A percentile compares a stretch with the other conserved stretches of the same genome.
phyloP scores from a whole-genome alignment of 2,329 filamentous ascomycete species.

The Alternaria panax region DNA sequence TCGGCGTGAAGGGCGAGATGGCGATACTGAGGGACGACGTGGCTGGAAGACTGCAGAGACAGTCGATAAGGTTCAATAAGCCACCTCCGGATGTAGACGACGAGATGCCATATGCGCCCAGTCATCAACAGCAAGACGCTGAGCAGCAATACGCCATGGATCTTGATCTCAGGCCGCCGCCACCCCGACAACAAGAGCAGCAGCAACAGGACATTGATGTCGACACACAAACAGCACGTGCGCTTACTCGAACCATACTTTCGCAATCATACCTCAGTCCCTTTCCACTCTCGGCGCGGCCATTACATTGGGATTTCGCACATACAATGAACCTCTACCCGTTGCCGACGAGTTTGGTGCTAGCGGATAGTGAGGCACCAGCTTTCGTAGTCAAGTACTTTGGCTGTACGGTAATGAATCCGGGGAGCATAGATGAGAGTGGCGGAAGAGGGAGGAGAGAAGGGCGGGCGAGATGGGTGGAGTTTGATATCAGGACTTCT shows the following conservation, averaged over 20 bases:
- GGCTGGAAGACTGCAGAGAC: conserved; percentile 77
- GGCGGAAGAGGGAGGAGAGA: conserved; percentile 70
- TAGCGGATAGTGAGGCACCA: conserved; percentile 82
- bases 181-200: conserved; percentile 8
- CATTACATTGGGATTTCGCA: conserved; percentile 89
- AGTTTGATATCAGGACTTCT: conserved; percentile 66
- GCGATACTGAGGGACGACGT: conserved; percentile 89
- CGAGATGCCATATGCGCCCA: conserved; percentile 28
- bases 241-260: conserved; percentile 87
- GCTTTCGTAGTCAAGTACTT: conserved; percentile 91
- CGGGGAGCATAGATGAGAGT: conserved; percentile 71
- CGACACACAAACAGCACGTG: conserved; percentile 65
- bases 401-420: conserved; percentile 95
- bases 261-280: conserved; percentile 90
- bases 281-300: conserved; percentile 79
- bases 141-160: conserved; percentile 53
- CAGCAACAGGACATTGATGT: conserved; percentile 33
- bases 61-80: conserved; percentile 73
- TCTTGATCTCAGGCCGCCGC: conserved; percentile 46
- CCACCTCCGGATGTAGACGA: conserved; percentile 49
- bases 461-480: conserved; percentile 77
- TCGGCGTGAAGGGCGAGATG: conserved; percentile 87
- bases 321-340: conserved; percentile 83
- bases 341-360: conserved; percentile 80
- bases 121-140: conserved; percentile 15